Conservation (phyloP, 768 basidiomycete species). For the Leccinum longicurvipes region DNA sequence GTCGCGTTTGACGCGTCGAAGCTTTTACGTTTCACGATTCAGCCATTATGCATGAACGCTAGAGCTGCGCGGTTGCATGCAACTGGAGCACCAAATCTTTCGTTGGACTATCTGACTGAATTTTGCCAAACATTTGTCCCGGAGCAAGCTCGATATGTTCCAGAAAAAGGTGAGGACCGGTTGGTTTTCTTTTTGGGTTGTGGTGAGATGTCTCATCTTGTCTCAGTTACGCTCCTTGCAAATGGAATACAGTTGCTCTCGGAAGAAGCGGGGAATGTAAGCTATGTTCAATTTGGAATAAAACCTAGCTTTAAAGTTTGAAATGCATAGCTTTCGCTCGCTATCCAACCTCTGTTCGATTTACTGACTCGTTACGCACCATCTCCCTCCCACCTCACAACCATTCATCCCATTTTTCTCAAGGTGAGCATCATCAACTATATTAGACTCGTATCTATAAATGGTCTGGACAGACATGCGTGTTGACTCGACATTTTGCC, state of each 20-base stretch:
- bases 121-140: conserved; percentile 67
- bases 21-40: not conserved
- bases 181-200: not conserved
- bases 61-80: conserved; percentile 60
- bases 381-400: conserved; percentile 56
- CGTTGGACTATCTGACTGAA: conserved; percentile 40
- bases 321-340: conserved; percentile 36
- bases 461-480: conserved; percentile 48
- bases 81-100: conserved; percentile 37
- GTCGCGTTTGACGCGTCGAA: conserved; percentile 21
- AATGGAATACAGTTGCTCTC: conserved; percentile 57
- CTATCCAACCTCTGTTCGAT: conserved; percentile 56
- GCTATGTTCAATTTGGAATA: conserved; percentile 19
- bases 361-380: conserved; percentile 64
- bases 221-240: conserved; percentile 62
- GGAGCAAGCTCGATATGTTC: conserved; percentile 60
- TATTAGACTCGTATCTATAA: not conserved
- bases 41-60: not conserved
- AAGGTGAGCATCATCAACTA: conserved; percentile 39
- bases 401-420: conserved; percentile 67
- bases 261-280: conserved; percentile 47
- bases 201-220: conserved; percentile 2
- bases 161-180: conserved; percentile 57
- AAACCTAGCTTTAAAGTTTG: conserved; percentile 17
- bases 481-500: conserved; percentile 48